Conservation (phyloP, 495 filamentous ascomycete species). For the Talaromyces trachyspermus region DNA sequence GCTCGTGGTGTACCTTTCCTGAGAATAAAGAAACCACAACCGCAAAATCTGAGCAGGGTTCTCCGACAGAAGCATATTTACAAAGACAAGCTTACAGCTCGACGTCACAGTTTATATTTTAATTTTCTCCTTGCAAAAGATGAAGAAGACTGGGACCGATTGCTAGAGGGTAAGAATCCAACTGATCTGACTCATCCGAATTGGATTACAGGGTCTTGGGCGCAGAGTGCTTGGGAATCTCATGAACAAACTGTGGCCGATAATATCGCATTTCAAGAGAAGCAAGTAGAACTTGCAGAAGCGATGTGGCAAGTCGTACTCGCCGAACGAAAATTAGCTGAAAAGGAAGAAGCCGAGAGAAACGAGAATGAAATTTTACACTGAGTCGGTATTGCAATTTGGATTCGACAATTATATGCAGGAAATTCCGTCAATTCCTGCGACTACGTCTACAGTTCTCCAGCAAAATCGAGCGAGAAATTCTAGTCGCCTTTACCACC, state of each 20-base stretch:
- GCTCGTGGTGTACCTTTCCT: conserved; percentile 60
- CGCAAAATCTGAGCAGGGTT: conserved; percentile 46
- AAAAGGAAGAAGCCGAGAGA: conserved; percentile 21
- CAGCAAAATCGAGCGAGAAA: no score
- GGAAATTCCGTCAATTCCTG: no score
- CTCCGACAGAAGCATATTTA: conserved; percentile 45
- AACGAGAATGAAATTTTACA: conserved; percentile 6
- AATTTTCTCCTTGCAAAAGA: conserved; percentile 35
- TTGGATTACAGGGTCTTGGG: conserved; percentile 17
- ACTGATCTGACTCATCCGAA: conserved; percentile 1
- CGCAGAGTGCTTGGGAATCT: conserved; percentile 11
- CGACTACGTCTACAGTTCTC: no score
- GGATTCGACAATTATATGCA: no score
- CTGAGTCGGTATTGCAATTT: no score
- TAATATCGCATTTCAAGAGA: conserved; percentile 19
- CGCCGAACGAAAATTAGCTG: conserved; percentile 30
- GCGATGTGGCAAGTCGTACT: conserved; percentile 39
- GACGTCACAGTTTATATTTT: conserved; percentile 22
- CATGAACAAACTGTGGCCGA: conserved; percentile 15
- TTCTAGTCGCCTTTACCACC: neutral
- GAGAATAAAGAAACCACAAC: conserved; percentile 63
- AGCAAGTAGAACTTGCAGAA: conserved; percentile 24
- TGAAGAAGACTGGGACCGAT: conserved; percentile 54
- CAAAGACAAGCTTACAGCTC: conserved; percentile 28
- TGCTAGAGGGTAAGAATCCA: conserved; percentile 18